Conservation (phyloP, 192 early-diverging fungal genomes). For the Haplosporangium gracile region DNA sequence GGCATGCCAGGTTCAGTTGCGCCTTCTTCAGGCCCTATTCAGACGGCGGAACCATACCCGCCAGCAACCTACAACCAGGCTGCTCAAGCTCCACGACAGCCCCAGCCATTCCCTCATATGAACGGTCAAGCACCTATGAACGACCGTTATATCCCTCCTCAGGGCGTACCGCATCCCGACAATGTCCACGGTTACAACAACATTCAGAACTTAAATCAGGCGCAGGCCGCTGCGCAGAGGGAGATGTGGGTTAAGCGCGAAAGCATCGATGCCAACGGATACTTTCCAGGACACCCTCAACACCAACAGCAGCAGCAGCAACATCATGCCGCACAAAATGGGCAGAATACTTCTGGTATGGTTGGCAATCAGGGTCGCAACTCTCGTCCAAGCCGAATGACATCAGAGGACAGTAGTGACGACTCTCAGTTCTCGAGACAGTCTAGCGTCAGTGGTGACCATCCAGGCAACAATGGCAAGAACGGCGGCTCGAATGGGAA, state of each 20-base stretch:
- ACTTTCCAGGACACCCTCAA: constrained; percentile 12
- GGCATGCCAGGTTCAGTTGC: constrained; percentile 19
- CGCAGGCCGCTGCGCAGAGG: constrained; percentile 42
- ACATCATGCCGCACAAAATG: background rate
- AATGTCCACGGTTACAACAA: constrained; percentile 31
- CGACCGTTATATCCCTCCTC: constrained; percentile 41
- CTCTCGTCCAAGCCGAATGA: constrained; percentile 22
- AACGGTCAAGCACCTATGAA: constrained; percentile 33
- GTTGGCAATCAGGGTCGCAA: constrained; percentile 1
- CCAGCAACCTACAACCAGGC: constrained; percentile 30
- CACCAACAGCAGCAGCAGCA: constrained; percentile 19
- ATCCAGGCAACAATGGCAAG: constrained; percentile 23
- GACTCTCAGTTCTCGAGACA: constrained; percentile 37
- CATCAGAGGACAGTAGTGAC: constrained; percentile 45
- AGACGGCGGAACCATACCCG: constrained; percentile 35
- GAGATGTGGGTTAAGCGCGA: constrained; percentile 53
- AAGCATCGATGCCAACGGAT: constrained; percentile 27
- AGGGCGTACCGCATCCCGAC: constrained; percentile 20
- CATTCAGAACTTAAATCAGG: constrained; percentile 40
- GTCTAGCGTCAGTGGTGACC: constrained; percentile 26
- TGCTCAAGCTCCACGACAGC: constrained; percentile 7
- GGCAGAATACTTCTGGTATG: constrained; percentile 25
- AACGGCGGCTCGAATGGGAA: background rate
- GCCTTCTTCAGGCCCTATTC: constrained; percentile 21
- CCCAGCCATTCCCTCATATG: constrained; percentile 27